Conservation (phyloP, 2,329 filamentous ascomycete genomes). For the Esteya vermicola region DNA sequence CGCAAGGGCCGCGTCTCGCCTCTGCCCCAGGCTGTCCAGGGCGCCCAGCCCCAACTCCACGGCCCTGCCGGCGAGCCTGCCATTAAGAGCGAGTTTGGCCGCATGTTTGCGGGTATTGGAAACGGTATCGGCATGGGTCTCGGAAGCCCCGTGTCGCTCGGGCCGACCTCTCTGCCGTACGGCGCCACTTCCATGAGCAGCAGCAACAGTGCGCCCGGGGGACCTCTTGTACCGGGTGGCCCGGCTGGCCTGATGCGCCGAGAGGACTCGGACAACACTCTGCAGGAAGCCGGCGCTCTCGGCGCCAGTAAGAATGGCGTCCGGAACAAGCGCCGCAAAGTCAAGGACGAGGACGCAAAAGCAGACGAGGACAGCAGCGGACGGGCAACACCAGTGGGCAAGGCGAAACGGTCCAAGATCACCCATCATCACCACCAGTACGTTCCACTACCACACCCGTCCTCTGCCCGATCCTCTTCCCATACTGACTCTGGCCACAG, state of each 20-base stretch:
- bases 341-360: conserved; percentile 60
- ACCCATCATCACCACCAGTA: conserved; percentile 52
- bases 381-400: conserved; percentile 42
- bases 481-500: conserved; percentile 4
- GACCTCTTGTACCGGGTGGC: not conserved
- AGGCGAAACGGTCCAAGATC: conserved; percentile 54
- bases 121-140: conserved; percentile 35
- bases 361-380: conserved; percentile 54
- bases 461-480: not conserved
- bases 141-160: conserved; percentile 33
- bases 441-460: conserved; percentile 16
- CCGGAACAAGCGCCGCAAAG: conserved; percentile 50
- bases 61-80: conserved; percentile 71
- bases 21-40: conserved; percentile 84
- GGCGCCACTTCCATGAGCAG: conserved; percentile 19
- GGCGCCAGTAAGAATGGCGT: conserved; percentile 19
- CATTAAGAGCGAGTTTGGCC: conserved; percentile 89
- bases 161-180: conserved; percentile 28
- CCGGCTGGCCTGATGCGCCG: conserved; percentile 23
- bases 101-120: conserved; percentile 88
- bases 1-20: conserved; percentile 76
- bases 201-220: conserved; percentile 1
- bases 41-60: conserved; percentile 67
- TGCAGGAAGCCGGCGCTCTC: conserved; percentile 30
- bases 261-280: conserved; percentile 33